Percentiles rank a stretch among this genome's conserved stretches.
Conservation (phyloP, 345 rosid species). For the Erucastrum elatum region DNA sequence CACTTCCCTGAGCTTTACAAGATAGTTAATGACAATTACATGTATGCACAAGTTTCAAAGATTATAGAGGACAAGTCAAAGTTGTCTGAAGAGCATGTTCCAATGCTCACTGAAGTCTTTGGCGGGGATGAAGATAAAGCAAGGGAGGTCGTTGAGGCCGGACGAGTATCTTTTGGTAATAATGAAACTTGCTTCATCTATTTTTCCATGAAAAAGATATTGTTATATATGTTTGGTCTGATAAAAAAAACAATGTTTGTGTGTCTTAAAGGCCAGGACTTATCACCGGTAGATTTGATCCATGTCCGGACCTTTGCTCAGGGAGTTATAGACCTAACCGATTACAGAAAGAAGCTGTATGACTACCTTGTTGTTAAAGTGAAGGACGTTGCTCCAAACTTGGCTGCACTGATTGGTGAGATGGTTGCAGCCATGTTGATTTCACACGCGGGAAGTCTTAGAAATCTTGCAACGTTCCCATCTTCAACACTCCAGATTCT, state of each 20-base stretch:
- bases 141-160: conserved; percentile 3
- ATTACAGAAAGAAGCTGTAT: conserved; percentile 5
- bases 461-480: neutral
- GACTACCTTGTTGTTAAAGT: neutral
- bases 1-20: conserved; percentile 88
- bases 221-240: neutral
- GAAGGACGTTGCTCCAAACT: conserved; percentile 4
- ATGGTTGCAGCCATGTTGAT: conserved; percentile 11
- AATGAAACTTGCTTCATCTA: too few relatives aligned
- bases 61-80: conserved; percentile 68
- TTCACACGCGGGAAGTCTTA: neutral
- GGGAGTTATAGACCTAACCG: neutral
- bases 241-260: neutral
- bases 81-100: conserved; percentile 28
- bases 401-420: conserved; percentile 5
- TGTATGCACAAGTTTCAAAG: conserved; percentile 64
- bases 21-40: conserved; percentile 82
- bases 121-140: conserved; percentile 17
- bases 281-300: neutral
- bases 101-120: neutral
- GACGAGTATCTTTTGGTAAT: conserved; percentile 1
- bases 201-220: too few relatives aligned
- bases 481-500: conserved; percentile 94
- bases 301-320: neutral
- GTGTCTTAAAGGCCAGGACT: neutral